phyloP scores from a whole-genome alignment of 805 yeast genomes.

The Pichia californica region DNA sequence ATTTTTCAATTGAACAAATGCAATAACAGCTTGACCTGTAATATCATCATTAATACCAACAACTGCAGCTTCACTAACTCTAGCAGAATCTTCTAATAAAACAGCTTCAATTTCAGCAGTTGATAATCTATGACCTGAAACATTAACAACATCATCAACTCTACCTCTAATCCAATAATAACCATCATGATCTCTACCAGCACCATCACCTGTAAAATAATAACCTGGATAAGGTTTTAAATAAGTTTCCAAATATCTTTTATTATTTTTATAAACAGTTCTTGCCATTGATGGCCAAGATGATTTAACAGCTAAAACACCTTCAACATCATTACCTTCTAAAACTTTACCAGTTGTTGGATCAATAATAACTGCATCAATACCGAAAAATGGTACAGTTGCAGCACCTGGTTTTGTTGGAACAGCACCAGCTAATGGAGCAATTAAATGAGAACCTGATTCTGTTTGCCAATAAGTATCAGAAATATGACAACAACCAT shows the following conservation, averaged over 20 bases:
- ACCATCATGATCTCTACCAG: conserved; percentile 94
- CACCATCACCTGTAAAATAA: conserved; percentile 98
- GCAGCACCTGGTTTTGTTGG: conserved; percentile 98
- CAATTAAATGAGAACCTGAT: conserved; percentile 90
- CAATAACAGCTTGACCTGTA: conserved; percentile 96
- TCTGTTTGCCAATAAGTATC: conserved; percentile 99
- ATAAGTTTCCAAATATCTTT: conserved; percentile 84
- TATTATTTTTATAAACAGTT: conserved; percentile 85
- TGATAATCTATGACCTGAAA: conserved; percentile 95
- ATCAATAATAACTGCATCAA: conserved; percentile 84
- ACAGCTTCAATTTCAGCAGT: conserved; percentile 98
- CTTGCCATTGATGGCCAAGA: conserved; percentile 99
- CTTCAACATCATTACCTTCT: conserved; percentile 86
- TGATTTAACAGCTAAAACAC: conserved; percentile 83
- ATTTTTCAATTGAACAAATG: conserved; percentile 80
- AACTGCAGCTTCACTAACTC: conserved; percentile 91
- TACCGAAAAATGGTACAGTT: conserved; percentile 92
- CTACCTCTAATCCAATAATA: conserved; percentile 98
- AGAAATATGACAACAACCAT: conserved; percentile 79
- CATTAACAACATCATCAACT: conserved; percentile 97
- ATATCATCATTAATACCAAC: conserved; percentile 92
- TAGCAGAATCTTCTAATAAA: conserved; percentile 60
- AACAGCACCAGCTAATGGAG: conserved; percentile 90
- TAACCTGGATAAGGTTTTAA: conserved; percentile 87
- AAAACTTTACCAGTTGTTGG: conserved; percentile 87